A percentile compares a stretch with the other conserved stretches of the same genome.
These are phyloP conservation scores for Biscogniauxia sp. DNA, from an alignment of 2,329 filamentous ascomycete genomes.

Conservation along the genomic window DNA sequence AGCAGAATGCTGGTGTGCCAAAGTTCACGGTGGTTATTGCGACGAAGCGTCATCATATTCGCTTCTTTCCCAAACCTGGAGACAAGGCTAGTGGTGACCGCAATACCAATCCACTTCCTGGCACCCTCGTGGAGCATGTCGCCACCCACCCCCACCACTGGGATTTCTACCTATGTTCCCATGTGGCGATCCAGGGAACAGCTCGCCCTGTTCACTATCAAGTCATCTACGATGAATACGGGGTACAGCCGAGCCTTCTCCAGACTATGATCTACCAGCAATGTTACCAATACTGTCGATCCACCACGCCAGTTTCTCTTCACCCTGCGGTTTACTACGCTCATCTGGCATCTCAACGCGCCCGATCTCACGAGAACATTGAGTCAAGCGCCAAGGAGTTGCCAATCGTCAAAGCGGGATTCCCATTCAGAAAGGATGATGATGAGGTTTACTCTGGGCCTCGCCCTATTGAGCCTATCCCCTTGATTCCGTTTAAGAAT, in stretches of 20 bases:
- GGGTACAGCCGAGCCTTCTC: conserved; percentile 64
- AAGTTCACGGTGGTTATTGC: conserved; percentile 85
- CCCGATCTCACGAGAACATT: conserved; percentile 67
- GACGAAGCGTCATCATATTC: conserved; percentile 91
- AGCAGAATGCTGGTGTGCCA: conserved; percentile 39
- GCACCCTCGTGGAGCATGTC: conserved; percentile 82
- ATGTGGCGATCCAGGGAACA: conserved; percentile 85
- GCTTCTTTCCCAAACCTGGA: conserved; percentile 74
- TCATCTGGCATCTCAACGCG: conserved; percentile 81
- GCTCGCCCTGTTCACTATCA: conserved; percentile 91
- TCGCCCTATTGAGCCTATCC: conserved; percentile 16
- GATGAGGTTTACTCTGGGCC: conserved; percentile 18
- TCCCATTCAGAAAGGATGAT: conserved; percentile 28
- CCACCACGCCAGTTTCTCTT: conserved; percentile 86
- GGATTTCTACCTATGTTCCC: conserved; percentile 71
- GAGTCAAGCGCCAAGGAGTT: conserved; percentile 45
- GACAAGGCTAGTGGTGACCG: conserved; percentile 56
- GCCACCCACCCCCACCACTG: conserved; percentile 90
- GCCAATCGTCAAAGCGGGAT: conserved; percentile 39
- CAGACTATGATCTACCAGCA: conserved; percentile 93
- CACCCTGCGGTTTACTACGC: conserved; percentile 95
- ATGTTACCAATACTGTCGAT: conserved; percentile 88
- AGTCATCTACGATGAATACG: conserved; percentile 79
- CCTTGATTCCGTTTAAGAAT: conserved; percentile 31
- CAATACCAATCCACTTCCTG: conserved; percentile 80